Evolutionary conservation across 2,329 filamentous ascomycete species (phyloP), one percentile per base, ranked within the genome.

Genomic region (Fusarium sp.): DNA sequence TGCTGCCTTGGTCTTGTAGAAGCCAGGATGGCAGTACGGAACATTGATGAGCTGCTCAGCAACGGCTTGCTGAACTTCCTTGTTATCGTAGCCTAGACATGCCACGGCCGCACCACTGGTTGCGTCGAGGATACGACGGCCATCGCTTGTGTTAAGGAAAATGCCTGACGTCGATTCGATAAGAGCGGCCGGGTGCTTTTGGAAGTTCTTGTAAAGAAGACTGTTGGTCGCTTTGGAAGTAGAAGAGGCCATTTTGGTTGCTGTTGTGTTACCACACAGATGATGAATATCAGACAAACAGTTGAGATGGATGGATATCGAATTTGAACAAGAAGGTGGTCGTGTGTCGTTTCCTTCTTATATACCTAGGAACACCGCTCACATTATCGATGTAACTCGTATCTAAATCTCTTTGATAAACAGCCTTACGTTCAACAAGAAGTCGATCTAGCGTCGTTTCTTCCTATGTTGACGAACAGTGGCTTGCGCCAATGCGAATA

Each of bases 51-150:
- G 10, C 28, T 73, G 72, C 6, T 67, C 56, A 15, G 54, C 50
- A 8, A 73, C 69, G 3, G 71, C 71, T n/a, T 72, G 49, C 4
- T 74, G 62, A 11, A 73, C 71, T 2, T 70, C 52, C 34, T 67
- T 63, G 44, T 73, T 74, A 4, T 67, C 50, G 9, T 74, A 71
- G 5, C 72, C 72, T 9, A 73, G 49, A 20, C 69, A 73, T 1
- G 72, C 72, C 4, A 73, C 72, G 3, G 72, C 71, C 0, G 72
- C 72, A 5, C 71, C 72, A 16, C 71, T 68, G 9, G 72, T 74
- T 6, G 72, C 70, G 28, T 74, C 72, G 3, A 74, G 70, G 1
- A 74, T 74, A 4, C 58, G 57, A 1, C 70, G 62, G 1, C 71
- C 72, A 63, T 74, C 70, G 18, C 54, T 69, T 1, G 67, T 71